Base-by-base conservation (phyloP, 2,329 filamentous ascomycete species). In the Colletotrichum tabaci region DNA sequence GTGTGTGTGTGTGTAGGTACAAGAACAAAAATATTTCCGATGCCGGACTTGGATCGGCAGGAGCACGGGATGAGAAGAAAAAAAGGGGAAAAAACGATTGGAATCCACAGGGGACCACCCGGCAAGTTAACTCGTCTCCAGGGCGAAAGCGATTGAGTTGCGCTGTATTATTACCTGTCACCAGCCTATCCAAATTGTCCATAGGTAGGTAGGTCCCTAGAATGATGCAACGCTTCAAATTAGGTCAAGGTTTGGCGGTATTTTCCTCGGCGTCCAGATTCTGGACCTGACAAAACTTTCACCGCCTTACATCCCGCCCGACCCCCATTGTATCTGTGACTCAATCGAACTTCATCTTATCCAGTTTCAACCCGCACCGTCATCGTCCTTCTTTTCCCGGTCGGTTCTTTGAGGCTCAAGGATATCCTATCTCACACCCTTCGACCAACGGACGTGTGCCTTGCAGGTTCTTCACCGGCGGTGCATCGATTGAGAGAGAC, bases 331-430 rank as follows among this genome's bases (percentile, higher is more conserved):
- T 38, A 21, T 26, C 38, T 42, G 46, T 62, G 60, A 62, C 60
- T 62, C 60, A 62, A 62, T 62, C 35, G 35, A 47, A 52, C 47
- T 49, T 52, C 23, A 40, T 30, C 42, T 47, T 16, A 52, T 52
- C 16, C 60, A 15, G 42, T 21, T 13, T 38, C 60, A 55, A 38
- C 18, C 30, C 52, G n/a, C n/a, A 38, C 30, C 35, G 53, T 52
- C 21, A 62, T 50, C 21, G 47, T 38, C 47, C 38, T 47, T 53
- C 47, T 62, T 38, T 38, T 13, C 47, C 60, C 15, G 21, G 15
- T 53, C 60, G 30, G 30, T 26, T 16, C n/a, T n/a, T 44, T 16
- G 35, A 42, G 9, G 18, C 26, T 40, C 30, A 56, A 56, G 18
- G 53, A 56, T 40, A 56, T 21, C 53, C 30, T 18, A 40, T 21